Evolutionary conservation across 2,329 filamentous ascomycete genomes (phyloP), one percentile per base, ranked within the genome.

Genomic region (Penicillium hordei): DNA sequence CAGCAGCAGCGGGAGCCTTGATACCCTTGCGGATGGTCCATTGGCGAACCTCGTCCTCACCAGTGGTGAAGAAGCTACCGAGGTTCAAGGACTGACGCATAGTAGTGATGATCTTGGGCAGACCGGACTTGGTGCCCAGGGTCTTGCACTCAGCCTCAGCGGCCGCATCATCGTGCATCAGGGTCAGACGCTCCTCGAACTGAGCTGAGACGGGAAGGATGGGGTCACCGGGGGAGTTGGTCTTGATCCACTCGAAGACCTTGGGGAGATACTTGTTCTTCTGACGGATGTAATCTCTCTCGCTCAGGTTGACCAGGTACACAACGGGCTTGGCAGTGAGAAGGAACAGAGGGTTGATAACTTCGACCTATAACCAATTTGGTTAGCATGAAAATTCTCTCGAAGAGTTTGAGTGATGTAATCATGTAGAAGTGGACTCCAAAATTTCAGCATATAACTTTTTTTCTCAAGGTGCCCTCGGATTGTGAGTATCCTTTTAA

Each of bases 181-280:
- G 86, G 6, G 91, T 91, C 27, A 99, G 82, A 62, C 94, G 91
- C 76, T 97, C 93, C 81, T 99, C 95, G 67, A 95, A 93, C 36
- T 85, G 88, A 56, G 97, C 90, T 0, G 94, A 97, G 70, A 99
- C 88, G 61, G 93, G 94, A 58, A 99, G 91, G 71, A 97, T 88
- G 51, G 93, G 90, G 72, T 97, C 93, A 57, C 91, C 92, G 52
- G 86, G 77, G 6, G 93, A 90, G 76, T 99, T 84, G 75, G 90
- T 86, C 81, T 97, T 96, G 77, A 97, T 87, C 94, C 94, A 99
- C 75, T 94, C 90, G 60, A 90, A 91, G 67, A 97, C 88, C 81
- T 93, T 94, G 66, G 90, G 86, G 55, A 99, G 86, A 80, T 99
- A 87, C 87, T 99, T 99, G 86, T 99, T 99, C 89, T 97, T 99